phyloP scores from a whole-genome alignment of 305 asterid species.

The Lippia alba region DNA sequence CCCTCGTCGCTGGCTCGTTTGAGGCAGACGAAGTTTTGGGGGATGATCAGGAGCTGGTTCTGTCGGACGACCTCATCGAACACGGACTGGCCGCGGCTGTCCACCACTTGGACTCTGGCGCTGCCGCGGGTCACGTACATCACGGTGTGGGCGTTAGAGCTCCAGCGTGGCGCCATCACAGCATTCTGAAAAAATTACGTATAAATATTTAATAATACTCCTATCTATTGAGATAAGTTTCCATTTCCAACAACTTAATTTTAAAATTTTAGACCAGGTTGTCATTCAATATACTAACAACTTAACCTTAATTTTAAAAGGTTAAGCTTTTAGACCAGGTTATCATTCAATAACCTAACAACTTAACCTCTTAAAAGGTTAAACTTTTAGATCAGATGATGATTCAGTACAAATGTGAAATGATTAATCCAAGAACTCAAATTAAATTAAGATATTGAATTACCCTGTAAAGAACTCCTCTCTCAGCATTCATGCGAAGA shows the following conservation, averaged over 20 bases:
- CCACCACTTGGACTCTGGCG: slow-evolving; percentile 60
- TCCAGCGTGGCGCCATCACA: slow-evolving; percentile 60
- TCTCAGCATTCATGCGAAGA: slow-evolving; percentile 67
- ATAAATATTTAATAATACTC: too few relatives aligned
- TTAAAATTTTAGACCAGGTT: too few relatives aligned
- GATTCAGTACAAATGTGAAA: too few relatives aligned
- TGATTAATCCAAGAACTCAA: background rate
- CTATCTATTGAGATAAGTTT: too few relatives aligned
- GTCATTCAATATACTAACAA: too few relatives aligned
- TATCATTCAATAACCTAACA: too few relatives aligned
- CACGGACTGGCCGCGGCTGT: slow-evolving; percentile 45
- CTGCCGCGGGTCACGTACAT: slow-evolving; percentile 55
- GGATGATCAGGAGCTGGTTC: slow-evolving; percentile 63
- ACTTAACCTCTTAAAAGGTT: too few relatives aligned
- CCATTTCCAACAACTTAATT: too few relatives aligned
- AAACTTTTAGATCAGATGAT: too few relatives aligned
- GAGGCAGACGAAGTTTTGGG: slow-evolving; percentile 57
- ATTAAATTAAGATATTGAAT: background rate
- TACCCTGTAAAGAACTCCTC: slow-evolving; percentile 67
- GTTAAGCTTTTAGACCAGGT: too few relatives aligned
- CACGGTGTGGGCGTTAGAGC: slow-evolving; percentile 53
- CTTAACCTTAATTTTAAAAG: too few relatives aligned
- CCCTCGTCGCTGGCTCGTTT: slow-evolving; percentile 63
- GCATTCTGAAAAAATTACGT: slow-evolving; percentile 47
- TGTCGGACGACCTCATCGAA: slow-evolving; percentile 47